Conservation (phyloP, 345 rosid species). For the Laguncularia racemosa region DNA sequence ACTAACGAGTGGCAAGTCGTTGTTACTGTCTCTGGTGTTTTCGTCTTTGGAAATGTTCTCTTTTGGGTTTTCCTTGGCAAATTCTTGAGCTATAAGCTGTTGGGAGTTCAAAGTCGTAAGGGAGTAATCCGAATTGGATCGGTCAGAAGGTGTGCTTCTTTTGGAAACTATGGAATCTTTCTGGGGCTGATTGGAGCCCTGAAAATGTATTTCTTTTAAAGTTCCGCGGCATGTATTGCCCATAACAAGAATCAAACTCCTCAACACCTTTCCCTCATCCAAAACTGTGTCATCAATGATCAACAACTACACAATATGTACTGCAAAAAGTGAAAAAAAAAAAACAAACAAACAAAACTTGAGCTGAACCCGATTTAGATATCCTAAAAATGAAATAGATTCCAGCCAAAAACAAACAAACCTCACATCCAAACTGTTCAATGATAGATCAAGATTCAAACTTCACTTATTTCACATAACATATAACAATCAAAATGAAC, state of each 20-base stretch:
- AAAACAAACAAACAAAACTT: not conserved
- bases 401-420: no score
- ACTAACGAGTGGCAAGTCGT: constrained; percentile 23
- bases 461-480: not conserved
- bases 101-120: constrained; percentile 9
- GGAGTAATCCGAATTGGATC: constrained; percentile 21
- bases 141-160: constrained; percentile 16
- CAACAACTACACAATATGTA: no score
- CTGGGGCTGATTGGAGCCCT: constrained; percentile 36
- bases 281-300: constrained; percentile 8
- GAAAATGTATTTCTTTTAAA: constrained; percentile 28
- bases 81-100: constrained; percentile 19
- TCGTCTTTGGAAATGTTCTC: constrained; percentile 16
- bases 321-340: not conserved
- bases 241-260: constrained; percentile 20
- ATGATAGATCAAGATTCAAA: no score
- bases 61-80: constrained; percentile 10
- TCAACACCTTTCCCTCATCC: constrained; percentile 18
- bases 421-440: no score
- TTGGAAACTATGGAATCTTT: constrained; percentile 26
- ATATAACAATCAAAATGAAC: not conserved
- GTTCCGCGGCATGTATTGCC: constrained; percentile 52
- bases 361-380: constrained; percentile 5
- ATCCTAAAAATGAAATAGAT: no score
- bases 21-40: constrained; percentile 14